Percentiles rank a stretch among this genome's conserved stretches.
Evolutionary conservation across 1,284 basidiomycete species (phyloP).

Genomic region (Papiliotrema terrestris): DNA sequence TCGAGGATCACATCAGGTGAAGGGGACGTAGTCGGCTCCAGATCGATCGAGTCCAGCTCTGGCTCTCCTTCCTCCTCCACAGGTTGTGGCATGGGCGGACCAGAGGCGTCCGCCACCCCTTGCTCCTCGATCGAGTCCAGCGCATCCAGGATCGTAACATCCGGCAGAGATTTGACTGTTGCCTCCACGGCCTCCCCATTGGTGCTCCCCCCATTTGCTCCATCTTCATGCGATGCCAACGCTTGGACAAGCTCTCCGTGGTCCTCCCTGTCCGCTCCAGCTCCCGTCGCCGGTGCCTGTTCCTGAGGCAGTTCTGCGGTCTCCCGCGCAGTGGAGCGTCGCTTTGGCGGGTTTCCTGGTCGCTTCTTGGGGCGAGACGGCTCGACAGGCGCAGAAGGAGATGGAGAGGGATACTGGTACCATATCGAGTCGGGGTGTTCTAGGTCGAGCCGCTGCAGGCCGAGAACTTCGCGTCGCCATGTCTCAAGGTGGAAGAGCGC

Average conservation of each 20-base stretch:
- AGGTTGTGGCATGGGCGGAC: neutral
- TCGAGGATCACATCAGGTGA: constrained; percentile 21
- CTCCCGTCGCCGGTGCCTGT: neutral
- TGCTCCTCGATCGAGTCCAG: neutral
- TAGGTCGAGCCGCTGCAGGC: constrained; percentile 22
- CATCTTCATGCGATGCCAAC: neutral
- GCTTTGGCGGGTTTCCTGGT: neutral
- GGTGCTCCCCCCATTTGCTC: neutral
- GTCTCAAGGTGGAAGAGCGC: constrained; percentile 38
- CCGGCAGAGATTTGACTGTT: neutral
- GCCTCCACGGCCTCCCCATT: neutral
- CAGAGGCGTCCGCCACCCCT: neutral
- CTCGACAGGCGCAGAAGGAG: constrained; percentile 1
- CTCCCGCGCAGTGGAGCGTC: neutral
- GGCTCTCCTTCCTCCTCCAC: neutral
- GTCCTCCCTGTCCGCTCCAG: neutral
- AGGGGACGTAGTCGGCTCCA: neutral
- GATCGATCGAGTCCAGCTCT: neutral
- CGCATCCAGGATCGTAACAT: neutral
- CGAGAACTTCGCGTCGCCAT: constrained; percentile 35
- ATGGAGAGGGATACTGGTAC: constrained; percentile 19
- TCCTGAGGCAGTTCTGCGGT: neutral
- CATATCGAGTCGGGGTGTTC: constrained; percentile 26
- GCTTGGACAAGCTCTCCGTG: neutral
- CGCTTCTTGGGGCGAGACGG: neutral